phyloP scores from a whole-genome alignment of 768 basidiomycete genomes.

The Calocybe gangraenosa region DNA sequence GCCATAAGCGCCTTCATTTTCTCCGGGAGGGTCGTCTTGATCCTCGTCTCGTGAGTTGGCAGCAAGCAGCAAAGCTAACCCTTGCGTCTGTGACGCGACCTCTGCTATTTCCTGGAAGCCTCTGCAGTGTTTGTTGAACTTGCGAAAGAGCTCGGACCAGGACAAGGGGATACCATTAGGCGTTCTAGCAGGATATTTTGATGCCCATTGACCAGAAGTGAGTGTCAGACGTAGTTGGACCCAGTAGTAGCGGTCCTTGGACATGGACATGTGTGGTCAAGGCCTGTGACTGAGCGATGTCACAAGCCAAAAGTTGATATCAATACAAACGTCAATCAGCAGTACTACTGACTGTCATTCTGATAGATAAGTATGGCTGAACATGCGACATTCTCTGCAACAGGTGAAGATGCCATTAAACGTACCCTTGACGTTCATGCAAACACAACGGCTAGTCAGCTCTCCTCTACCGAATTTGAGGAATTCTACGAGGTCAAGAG shows the following conservation, averaged over 20 bases:
- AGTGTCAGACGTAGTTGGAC: constrained; percentile 66
- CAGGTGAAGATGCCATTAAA: constrained; percentile 61
- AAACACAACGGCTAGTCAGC: constrained; percentile 29
- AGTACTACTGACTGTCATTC: no score
- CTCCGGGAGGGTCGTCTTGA: constrained; percentile 38
- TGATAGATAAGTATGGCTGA: constrained; percentile 15
- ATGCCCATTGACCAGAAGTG: constrained; percentile 71
- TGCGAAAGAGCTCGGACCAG: constrained; percentile 79
- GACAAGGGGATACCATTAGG: constrained; percentile 48
- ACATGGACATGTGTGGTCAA: background rate
- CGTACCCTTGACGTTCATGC: constrained; percentile 46
- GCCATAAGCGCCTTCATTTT: constrained; percentile 28
- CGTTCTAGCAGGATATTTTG: constrained; percentile 55
- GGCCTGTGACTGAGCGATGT: background rate
- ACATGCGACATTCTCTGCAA: constrained; percentile 43
- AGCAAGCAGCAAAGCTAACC: constrained; percentile 52
- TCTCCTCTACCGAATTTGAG: constrained; percentile 40
- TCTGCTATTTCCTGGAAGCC: constrained; percentile 59
- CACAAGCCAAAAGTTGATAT: no score
- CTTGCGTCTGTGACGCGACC: constrained; percentile 64
- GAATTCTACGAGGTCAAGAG: constrained; percentile 73
- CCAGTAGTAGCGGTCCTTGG: constrained; percentile 78
- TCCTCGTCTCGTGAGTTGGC: constrained; percentile 50
- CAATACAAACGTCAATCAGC: no score
- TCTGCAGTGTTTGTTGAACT: constrained; percentile 81